These are phyloP conservation scores for Candida neerlandica DNA, from an alignment of 1,139 yeast species.

Conservation along the genomic window DNA sequence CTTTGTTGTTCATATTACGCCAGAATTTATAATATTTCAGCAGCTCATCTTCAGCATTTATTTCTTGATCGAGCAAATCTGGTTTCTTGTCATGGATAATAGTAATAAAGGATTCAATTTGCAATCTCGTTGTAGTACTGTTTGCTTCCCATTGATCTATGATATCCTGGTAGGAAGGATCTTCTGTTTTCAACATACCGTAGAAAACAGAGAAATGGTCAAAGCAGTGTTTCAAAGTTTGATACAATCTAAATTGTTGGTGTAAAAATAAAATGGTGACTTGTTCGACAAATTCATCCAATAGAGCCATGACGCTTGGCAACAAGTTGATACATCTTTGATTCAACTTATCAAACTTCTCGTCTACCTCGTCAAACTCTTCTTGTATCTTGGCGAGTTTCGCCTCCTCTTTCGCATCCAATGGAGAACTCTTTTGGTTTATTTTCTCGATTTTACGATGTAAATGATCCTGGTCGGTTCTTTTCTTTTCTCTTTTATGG, in stretches of 20 bases:
- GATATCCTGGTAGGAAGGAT: slow-evolving; percentile 26
- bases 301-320: slow-evolving; percentile 48
- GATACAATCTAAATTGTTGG: slow-evolving; percentile 34
- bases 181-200: slow-evolving; percentile 28
- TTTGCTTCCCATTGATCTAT: slow-evolving; percentile 37
- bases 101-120: slow-evolving; percentile 40
- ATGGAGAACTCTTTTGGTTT: slow-evolving; percentile 37
- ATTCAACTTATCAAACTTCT: slow-evolving; percentile 38
- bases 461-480: slow-evolving; percentile 42
- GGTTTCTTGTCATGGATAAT: slow-evolving; percentile 35
- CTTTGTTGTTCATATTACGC: slow-evolving; percentile 28
- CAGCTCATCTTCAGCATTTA: slow-evolving; percentile 32
- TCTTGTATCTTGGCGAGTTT: slow-evolving; percentile 34
- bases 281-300: slow-evolving; percentile 55
- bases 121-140: slow-evolving; percentile 33
- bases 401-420: slow-evolving; percentile 41
- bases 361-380: slow-evolving; percentile 31
- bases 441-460: slow-evolving; percentile 45
- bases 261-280: slow-evolving; percentile 38
- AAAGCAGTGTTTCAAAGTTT: slow-evolving; percentile 30
- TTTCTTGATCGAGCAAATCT: slow-evolving; percentile 31
- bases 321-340: slow-evolving; percentile 41
- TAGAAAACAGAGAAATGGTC: slow-evolving; percentile 38
- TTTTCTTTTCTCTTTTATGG: slow-evolving; percentile 46
- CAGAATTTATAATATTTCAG: slow-evolving; percentile 29